Conservation (phyloP, 352 stramenopile species). For the Pythium utonaiense region DNA sequence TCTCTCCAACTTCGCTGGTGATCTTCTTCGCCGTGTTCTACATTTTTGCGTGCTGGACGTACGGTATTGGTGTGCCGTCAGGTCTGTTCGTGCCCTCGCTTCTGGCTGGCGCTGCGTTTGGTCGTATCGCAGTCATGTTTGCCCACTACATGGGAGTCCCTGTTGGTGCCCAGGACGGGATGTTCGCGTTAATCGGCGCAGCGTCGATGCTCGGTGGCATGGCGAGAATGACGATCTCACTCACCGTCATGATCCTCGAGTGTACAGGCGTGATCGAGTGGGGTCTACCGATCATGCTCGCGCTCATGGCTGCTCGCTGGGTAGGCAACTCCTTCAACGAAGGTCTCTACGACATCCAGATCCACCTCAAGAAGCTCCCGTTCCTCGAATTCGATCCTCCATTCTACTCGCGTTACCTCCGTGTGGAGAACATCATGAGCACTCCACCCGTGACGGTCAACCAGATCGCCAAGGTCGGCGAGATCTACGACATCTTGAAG, state of each 20-base stretch:
- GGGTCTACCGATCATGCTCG: constrained; percentile 97
- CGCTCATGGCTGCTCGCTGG: constrained; percentile 95
- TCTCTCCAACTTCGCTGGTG: constrained; percentile 92
- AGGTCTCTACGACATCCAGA: constrained; percentile 98
- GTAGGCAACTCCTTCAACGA: constrained; percentile 99
- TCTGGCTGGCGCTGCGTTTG: constrained; percentile 93
- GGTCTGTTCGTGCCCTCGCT: constrained; percentile 97
- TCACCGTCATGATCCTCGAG: constrained; percentile 98
- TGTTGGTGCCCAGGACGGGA: constrained; percentile 79
- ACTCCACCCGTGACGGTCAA: constrained; percentile 50
- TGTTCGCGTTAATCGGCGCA: constrained; percentile 96
- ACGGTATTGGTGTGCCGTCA: constrained; percentile 95
- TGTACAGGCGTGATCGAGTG: constrained; percentile 98
- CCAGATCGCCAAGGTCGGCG: constrained; percentile 72
- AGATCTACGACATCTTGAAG: constrained; percentile 77
- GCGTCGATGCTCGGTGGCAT: constrained; percentile 95
- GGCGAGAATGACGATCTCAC: constrained; percentile 97
- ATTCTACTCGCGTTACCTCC: constrained; percentile 70
- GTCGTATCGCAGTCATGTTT: constrained; percentile 72
- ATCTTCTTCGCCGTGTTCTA: constrained; percentile 97
- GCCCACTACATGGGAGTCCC: constrained; percentile 59
- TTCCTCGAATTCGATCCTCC: constrained; percentile 96
- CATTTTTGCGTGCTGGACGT: constrained; percentile 92
- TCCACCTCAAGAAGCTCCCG: constrained; percentile 94
- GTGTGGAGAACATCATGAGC: constrained; percentile 81